phyloP scores from a whole-genome alignment of 2,329 filamentous ascomycete genomes.

The Leptographium galeiforme region DNA sequence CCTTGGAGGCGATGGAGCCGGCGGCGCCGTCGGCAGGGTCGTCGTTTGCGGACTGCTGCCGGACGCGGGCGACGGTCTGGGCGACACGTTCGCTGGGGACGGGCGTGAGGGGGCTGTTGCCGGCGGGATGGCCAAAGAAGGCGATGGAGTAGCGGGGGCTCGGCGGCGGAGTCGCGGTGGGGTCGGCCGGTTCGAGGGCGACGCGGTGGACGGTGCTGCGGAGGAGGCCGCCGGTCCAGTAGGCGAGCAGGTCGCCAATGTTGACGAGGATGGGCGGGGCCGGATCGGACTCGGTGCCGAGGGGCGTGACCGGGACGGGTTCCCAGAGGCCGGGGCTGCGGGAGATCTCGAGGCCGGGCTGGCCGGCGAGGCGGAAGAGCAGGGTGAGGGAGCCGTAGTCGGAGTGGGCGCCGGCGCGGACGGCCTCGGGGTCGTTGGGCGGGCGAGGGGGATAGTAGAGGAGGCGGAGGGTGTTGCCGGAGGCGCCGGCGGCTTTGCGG shows the following conservation, averaged over 20 bases:
- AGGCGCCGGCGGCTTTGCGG: constrained; percentile 27
- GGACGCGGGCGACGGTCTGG: constrained; percentile 20
- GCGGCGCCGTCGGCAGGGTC: neutral
- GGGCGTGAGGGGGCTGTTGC: constrained; percentile 35
- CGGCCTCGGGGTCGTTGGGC: constrained; percentile 37
- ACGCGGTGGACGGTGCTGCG: constrained; percentile 84
- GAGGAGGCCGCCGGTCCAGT: constrained; percentile 84
- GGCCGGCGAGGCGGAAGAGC: constrained; percentile 76
- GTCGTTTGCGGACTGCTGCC: neutral
- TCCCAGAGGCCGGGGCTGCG: constrained; percentile 41
- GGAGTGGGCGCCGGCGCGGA: constrained; percentile 83
- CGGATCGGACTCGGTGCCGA: constrained; percentile 41
- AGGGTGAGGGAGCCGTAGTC: constrained; percentile 65
- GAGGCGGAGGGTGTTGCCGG: constrained; percentile 51
- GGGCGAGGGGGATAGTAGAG: constrained; percentile 55
- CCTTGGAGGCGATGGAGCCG: constrained; percentile 21
- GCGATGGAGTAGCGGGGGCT: constrained; percentile 52
- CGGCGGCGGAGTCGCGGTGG: constrained; percentile 17
- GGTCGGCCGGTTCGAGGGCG: constrained; percentile 42
- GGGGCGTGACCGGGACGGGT: constrained; percentile 53
- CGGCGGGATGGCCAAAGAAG: constrained; percentile 54
- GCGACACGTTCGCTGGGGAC: constrained; percentile 48
- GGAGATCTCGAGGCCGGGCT: constrained; percentile 76
- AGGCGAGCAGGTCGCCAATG: constrained; percentile 56
- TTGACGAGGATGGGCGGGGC: constrained; percentile 71